Conservation (phyloP, 2,329 filamentous ascomycete genomes). For the Salinomyces thailandicus region DNA sequence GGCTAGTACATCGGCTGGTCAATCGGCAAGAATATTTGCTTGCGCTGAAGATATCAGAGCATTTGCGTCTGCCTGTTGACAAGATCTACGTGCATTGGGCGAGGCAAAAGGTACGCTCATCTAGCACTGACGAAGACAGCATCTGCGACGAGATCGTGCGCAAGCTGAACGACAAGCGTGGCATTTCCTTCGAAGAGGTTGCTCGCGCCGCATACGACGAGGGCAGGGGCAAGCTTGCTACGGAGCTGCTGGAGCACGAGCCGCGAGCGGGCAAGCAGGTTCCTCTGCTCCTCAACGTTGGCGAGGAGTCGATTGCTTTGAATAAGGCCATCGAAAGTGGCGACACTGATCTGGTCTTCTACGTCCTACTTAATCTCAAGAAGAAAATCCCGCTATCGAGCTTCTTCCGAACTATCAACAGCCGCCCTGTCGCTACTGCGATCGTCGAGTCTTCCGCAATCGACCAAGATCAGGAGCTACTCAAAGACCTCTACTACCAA, state of each 20-base stretch:
- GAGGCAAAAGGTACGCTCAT: slow-evolving; percentile 79
- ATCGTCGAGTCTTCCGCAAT: slow-evolving; percentile 77
- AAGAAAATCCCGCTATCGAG: slow-evolving; percentile 80
- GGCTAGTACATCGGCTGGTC: slow-evolving; percentile 73
- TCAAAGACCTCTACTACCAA: slow-evolving; percentile 96
- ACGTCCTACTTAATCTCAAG: slow-evolving; percentile 76
- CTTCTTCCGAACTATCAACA: slow-evolving; percentile 88
- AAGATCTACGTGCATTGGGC: slow-evolving; percentile 96
- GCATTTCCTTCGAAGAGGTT: slow-evolving; percentile 92
- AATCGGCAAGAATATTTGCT: slow-evolving; percentile 86
- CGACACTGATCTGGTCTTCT: slow-evolving; percentile 86
- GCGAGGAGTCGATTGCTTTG: slow-evolving; percentile 86
- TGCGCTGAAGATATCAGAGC: slow-evolving; percentile 77
- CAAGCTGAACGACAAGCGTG: slow-evolving; percentile 74
- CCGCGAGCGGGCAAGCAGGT: slow-evolving; percentile 93
- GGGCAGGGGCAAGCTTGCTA: slow-evolving; percentile 78
- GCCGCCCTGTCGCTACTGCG: slow-evolving; percentile 72
- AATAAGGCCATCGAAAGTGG: slow-evolving; percentile 96
- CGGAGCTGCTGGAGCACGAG: slow-evolving; percentile 83
- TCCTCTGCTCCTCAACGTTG: slow-evolving; percentile 83
- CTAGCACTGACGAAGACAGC: slow-evolving; percentile 74
- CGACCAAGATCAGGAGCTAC: slow-evolving; percentile 66
- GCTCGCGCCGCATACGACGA: slow-evolving; percentile 90
- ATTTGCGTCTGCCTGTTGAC: slow-evolving; percentile 74
- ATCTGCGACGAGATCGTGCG: slow-evolving; percentile 81